Conservation (phyloP, 2,329 filamentous ascomycete genomes). For the Colletotrichum godetiae region DNA sequence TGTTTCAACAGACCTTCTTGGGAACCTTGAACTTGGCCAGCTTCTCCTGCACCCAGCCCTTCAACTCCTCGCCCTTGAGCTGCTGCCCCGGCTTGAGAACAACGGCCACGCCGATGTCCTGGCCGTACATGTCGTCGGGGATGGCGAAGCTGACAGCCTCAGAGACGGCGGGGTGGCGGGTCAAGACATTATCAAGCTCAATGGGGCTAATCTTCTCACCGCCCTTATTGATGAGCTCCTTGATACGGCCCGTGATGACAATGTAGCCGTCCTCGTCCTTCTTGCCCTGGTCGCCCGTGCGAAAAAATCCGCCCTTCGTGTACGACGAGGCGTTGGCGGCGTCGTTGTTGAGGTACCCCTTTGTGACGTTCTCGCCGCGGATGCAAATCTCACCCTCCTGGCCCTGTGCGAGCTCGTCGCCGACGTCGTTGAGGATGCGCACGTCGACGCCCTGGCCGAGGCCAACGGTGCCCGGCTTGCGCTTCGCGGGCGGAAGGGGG, state of each 20-base stretch:
- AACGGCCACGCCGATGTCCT: conserved; percentile 82
- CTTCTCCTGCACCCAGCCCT: conserved; percentile 74
- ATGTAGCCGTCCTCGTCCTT: conserved; percentile 84
- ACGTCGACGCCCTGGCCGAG: conserved; percentile 86
- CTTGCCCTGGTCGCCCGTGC: conserved; percentile 88
- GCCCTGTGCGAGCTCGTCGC: conserved; percentile 75
- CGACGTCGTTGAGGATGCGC: conserved; percentile 78
- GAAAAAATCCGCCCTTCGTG: conserved; percentile 82
- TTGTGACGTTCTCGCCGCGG: conserved; percentile 83
- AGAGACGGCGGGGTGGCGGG: conserved; percentile 76
- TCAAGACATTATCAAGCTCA: conserved; percentile 85
- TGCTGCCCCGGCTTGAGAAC: conserved; percentile 75
- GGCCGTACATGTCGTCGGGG: conserved; percentile 84
- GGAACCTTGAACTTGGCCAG: conserved; percentile 88
- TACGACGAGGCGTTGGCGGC: conserved; percentile 81
- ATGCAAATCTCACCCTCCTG: conserved; percentile 86
- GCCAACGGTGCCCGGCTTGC: conserved; percentile 85
- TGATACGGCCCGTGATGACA: conserved; percentile 90
- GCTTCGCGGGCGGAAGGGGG: conserved; percentile 75
- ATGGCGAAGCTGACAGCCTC: conserved; percentile 89
- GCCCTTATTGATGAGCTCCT: conserved; percentile 92
- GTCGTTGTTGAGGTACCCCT: conserved; percentile 86
- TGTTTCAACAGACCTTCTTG: conserved; percentile 70
- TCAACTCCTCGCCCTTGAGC: conserved; percentile 70
- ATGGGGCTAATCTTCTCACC: conserved; percentile 92